Evolutionary conservation across 768 basidiomycete genomes (phyloP).

Genomic region (Trametes coccinea): DNA sequence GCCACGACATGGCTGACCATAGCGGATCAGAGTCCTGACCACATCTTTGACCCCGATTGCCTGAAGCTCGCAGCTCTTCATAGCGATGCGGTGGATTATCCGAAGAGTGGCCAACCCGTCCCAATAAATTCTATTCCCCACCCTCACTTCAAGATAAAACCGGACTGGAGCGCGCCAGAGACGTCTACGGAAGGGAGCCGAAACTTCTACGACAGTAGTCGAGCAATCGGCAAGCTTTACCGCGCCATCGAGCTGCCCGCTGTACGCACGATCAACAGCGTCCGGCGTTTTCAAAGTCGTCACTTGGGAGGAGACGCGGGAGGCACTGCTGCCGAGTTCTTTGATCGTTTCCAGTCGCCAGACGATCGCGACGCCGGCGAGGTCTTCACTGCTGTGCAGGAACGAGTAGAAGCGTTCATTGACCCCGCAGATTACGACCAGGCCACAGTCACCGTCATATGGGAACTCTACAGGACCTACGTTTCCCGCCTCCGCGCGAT

Average conservation of each 20-base stretch:
- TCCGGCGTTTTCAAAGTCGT: conserved; percentile 25
- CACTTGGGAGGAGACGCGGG: conserved; percentile 23
- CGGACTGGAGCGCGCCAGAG: conserved; percentile 72
- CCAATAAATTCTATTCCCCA: conserved; percentile 42
- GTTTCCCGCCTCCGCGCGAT: conserved; percentile 47
- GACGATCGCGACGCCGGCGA: conserved; percentile 10
- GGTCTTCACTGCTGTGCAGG: conserved; percentile 19
- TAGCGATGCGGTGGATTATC: conserved; percentile 67
- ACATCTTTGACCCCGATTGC: conserved; percentile 55
- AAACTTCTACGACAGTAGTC: conserved; percentile 50
- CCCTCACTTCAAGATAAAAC: conserved; percentile 39
- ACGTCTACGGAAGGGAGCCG: conserved; percentile 36
- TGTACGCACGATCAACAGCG: conserved; percentile 15
- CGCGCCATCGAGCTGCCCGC: conserved; percentile 58
- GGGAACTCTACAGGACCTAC: conserved; percentile 39
- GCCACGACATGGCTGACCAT: conserved; percentile 64
- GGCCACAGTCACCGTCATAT: conserved; percentile 7
- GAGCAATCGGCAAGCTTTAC: conserved; percentile 63
- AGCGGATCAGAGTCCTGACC: conserved; percentile 52
- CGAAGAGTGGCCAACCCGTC: conserved; percentile 49
- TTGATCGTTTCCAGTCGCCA: conserved; percentile 16
- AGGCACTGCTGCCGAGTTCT: conserved; percentile 34
- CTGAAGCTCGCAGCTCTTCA: conserved; percentile 54
- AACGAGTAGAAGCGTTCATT: conserved; percentile 29
- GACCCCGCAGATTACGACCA: conserved; percentile 10